Base-by-base conservation (phyloP, 768 basidiomycete species). In the Hysterangium stoloniferum region DNA sequence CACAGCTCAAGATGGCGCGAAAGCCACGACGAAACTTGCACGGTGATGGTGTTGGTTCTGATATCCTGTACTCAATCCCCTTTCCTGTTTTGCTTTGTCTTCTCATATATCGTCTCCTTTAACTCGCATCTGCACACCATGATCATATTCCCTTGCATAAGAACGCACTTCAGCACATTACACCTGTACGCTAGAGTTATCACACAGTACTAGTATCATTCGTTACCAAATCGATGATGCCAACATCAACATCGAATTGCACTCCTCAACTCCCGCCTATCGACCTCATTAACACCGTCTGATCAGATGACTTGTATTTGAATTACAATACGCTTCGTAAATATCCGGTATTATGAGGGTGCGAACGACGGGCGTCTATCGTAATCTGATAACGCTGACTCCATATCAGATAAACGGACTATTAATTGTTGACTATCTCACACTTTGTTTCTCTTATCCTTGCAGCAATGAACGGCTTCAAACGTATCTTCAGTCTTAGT, bases 1-100 rank as follows among this genome's bases (percentile, higher is more conserved):
- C 20, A 80, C 86, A 15, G 80, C 85, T 25, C 48, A 54, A 31
- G 56, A 57, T 40, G 45, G 54, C 24, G 34, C 54, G 33, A 43
- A 55, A 36, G 29, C 31, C 22, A 36, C 45, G 13, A 45, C 38
- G 40, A 52, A 41, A 52, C 36, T 50, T 40, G 48, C 35, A 38
- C 48, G 40, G 28, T 50, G 42, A 29, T 27, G 27, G 20, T 44
- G 12, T 40, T 19, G 9, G n/a, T 41, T 50, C 48, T 13, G 37
- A 50, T n/a, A 9, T 50, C 13, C 7, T n/a, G 22, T 9, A 17
- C 13, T 17, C n/a, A n/a, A 37, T 41, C 31, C 11, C 34, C 22
- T 45, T 32, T 45, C 12, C 27, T 45, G 25, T 45, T n/a, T 44
- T 20, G n/a, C 42, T 27, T 17, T 45, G 28, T 45, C 44, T 45